Conservation (phyloP, 179 eudicot species). For the Beta macrorhiza region DNA sequence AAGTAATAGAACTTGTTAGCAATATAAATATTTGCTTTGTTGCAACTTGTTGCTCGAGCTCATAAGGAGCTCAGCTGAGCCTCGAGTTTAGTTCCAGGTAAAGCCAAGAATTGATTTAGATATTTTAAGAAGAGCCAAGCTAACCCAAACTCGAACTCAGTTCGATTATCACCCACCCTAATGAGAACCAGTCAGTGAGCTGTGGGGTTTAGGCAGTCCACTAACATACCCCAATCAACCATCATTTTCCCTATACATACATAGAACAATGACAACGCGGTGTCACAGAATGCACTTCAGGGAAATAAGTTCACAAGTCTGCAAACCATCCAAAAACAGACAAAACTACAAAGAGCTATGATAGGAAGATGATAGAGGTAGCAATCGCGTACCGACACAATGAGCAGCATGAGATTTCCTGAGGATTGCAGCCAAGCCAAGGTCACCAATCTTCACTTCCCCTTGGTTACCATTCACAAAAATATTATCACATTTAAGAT, state of each 20-base stretch:
- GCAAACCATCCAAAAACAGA: background rate
- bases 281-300: background rate
- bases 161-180: background rate
- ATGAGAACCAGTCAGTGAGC: too few species aligned
- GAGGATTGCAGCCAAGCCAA: slow-evolving; percentile 89
- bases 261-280: slow-evolving; percentile 1
- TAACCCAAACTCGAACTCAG: background rate
- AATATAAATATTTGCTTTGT: background rate
- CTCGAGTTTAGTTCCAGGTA: background rate
- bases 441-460: slow-evolving; percentile 93
- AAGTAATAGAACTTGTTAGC: background rate
- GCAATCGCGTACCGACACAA: slow-evolving; percentile 32
- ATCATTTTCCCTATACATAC: background rate
- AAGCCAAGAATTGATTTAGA: background rate
- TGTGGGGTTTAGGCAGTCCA: background rate
- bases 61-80: background rate
- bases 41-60: background rate
- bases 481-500: slow-evolving; percentile 89
- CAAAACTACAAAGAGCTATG: background rate
- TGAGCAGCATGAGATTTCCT: slow-evolving; percentile 60
- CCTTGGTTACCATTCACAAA: slow-evolving; percentile 91
- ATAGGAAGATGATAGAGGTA: slow-evolving; percentile 1
- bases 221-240: background rate
- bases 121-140: background rate
- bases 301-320: slow-evolving; percentile 6